Evolutionary conservation across 768 basidiomycete genomes (phyloP).

Genomic region (Leccinellum albellum): DNA sequence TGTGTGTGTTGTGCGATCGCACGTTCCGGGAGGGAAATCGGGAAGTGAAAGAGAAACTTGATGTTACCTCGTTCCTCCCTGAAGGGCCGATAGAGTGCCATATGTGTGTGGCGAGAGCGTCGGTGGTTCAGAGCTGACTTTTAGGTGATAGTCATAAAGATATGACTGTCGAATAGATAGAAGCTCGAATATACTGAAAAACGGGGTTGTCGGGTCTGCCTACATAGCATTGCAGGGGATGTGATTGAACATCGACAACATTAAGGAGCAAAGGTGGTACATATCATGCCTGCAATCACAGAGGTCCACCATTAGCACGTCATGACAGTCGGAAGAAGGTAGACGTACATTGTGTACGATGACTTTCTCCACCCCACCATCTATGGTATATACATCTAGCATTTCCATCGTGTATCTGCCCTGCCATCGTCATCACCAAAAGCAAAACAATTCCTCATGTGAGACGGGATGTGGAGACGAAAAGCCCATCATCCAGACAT

Average conservation of each 20-base stretch:
- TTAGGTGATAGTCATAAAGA: neutral
- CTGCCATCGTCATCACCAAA: conserved; percentile 34
- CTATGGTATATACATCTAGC: conserved; percentile 65
- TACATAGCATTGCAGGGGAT: conserved; percentile 68
- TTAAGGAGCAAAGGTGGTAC: conserved; percentile 15
- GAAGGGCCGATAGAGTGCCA: conserved; percentile 80
- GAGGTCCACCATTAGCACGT: neutral
- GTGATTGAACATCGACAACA: neutral
- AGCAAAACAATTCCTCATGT: neutral
- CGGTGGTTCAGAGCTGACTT: conserved; percentile 82
- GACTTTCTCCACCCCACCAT: conserved; percentile 47
- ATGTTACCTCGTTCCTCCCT: conserved; percentile 76
- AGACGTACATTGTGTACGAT: conserved; percentile 49
- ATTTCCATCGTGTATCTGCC: conserved; percentile 88
- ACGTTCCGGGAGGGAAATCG: neutral
- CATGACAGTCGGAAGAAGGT: neutral
- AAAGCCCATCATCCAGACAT: neutral
- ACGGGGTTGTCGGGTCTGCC: conserved; percentile 83
- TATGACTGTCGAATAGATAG: neutral
- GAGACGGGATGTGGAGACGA: neutral
- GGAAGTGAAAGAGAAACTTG: neutral
- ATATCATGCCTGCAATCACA: conserved; percentile 46
- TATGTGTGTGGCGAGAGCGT: conserved; percentile 62
- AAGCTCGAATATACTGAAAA: conserved; percentile 58
- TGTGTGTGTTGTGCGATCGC: conserved; percentile 24